Evolutionary conservation across 2,329 filamentous ascomycete species (phyloP), one percentile per base, ranked within the genome.

Genomic region (Pseudogymnoascus sp.): DNA sequence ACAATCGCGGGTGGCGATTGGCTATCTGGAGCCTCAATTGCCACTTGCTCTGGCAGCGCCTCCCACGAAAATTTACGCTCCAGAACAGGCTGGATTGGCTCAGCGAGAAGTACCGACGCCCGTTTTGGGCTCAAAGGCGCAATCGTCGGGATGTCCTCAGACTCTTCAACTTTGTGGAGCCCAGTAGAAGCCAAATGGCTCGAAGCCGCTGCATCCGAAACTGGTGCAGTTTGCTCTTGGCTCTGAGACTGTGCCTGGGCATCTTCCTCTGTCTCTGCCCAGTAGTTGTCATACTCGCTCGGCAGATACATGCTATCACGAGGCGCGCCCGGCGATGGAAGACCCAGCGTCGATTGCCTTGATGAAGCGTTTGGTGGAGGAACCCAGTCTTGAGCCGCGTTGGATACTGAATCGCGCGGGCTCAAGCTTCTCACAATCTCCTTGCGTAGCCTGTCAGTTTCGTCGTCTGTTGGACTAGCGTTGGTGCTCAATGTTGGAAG

Each of bases 371-470:
- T 63, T 15, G 66, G 61, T 28, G 65, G 57, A 15, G 53, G 64
- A 13, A 68, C 47, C 47, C 47, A 53, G 21, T 40, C 64, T 35
- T 65, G 60, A 8, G 64, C 67, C 28, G 66, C 65, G 19, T 69
- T 68, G 1, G 74, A 69, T 57, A 68, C 59, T 5, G 75, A 69
- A 31, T 75, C 75, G 11, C 77, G 72, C 0, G 86, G 82, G 63
- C 81, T 86, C 1, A 93, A 77, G 44, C 85, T 89, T 64, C 83
- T 85, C 62, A 91, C 85, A 63, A 93, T 93, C 69, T 93, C 90
- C 65, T 90, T 87, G 28, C 86, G 82, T 57, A 93, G 73, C 63
- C 83, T 80, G 67, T 93, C 89, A 69, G 83, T 91, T 69, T 91
- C 88, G 67, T 87, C 84, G 64, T 72, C 68, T 44, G 70, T 47